phyloP scores from a whole-genome alignment of 495 filamentous ascomycete species.

The Aspergillus carlsbadensis region DNA sequence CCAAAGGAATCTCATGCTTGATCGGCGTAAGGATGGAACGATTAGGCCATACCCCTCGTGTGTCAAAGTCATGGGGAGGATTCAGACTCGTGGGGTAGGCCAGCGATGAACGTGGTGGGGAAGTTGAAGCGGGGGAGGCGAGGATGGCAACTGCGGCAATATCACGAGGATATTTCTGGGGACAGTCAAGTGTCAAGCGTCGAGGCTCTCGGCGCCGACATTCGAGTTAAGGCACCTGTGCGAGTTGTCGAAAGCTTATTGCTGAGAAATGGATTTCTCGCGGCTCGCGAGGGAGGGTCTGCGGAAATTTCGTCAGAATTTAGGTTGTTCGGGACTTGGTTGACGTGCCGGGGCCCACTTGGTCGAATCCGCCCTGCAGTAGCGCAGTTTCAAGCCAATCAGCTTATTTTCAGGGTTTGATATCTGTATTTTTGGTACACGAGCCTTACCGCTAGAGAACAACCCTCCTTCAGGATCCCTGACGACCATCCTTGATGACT shows the following conservation, averaged over 20 bases:
- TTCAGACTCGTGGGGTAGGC: background rate
- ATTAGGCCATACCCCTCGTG: no score
- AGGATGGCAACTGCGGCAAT: background rate
- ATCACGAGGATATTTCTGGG: background rate
- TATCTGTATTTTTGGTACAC: no score
- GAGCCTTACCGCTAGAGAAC: no score
- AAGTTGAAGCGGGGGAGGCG: background rate
- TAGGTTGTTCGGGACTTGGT: conserved; percentile 1
- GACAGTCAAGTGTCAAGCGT: background rate
- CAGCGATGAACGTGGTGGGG: background rate
- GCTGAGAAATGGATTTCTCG: no score
- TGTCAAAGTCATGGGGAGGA: background rate
- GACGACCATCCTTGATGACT: no score
- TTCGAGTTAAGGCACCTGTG: no score
- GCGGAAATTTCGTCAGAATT: background rate
- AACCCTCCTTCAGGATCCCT: no score
- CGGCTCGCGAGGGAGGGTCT: no score
- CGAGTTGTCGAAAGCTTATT: no score
- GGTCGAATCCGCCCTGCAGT: background rate
- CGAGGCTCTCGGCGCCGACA: no score
- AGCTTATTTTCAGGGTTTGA: no score
- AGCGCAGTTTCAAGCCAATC: background rate
- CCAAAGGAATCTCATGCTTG: conserved; percentile 1
- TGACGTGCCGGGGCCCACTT: no score
- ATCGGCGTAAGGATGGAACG: background rate